Conservation (phyloP, 805 yeast genomes). For the Metschnikowia kunwiensis region DNA sequence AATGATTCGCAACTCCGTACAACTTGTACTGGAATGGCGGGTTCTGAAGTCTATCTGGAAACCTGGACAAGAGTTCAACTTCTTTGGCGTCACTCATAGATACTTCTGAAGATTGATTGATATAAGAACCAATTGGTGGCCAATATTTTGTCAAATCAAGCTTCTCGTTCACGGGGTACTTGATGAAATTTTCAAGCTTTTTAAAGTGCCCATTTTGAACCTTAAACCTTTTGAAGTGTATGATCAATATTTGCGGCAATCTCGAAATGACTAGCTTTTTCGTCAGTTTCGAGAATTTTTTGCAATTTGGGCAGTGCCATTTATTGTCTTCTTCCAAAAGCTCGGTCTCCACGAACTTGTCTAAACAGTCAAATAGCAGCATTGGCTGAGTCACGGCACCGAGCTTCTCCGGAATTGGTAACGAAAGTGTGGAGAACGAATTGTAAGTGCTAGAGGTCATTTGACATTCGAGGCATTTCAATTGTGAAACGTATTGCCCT, state of each 20-base stretch:
- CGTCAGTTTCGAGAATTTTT: constrained; percentile 56
- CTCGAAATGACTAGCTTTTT: constrained; percentile 73
- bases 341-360: constrained; percentile 74
- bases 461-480: constrained; percentile 69
- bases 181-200: constrained; percentile 63
- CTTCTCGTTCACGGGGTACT: constrained; percentile 55
- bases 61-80: constrained; percentile 41
- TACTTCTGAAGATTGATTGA: constrained; percentile 10
- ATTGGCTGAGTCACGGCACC: constrained; percentile 22
- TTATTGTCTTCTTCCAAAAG: constrained; percentile 70
- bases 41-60: constrained; percentile 66
- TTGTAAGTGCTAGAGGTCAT: constrained; percentile 83
- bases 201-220: constrained; percentile 43
- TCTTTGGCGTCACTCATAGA: constrained; percentile 41
- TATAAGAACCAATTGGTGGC: constrained; percentile 49
- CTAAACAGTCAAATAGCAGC: constrained; percentile 62
- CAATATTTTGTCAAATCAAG: constrained; percentile 70
- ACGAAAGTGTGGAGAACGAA: constrained; percentile 71
- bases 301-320: constrained; percentile 83
- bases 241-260: constrained; percentile 72
- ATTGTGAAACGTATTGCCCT: constrained; percentile 82
- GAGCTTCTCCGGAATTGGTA: constrained; percentile 66
- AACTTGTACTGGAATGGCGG: constrained; percentile 79
- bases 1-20: constrained; percentile 81
- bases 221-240: constrained; percentile 82